Base-by-base conservation (phyloP, 805 yeast species). In the Helenozyma baotianmanensis region DNA sequence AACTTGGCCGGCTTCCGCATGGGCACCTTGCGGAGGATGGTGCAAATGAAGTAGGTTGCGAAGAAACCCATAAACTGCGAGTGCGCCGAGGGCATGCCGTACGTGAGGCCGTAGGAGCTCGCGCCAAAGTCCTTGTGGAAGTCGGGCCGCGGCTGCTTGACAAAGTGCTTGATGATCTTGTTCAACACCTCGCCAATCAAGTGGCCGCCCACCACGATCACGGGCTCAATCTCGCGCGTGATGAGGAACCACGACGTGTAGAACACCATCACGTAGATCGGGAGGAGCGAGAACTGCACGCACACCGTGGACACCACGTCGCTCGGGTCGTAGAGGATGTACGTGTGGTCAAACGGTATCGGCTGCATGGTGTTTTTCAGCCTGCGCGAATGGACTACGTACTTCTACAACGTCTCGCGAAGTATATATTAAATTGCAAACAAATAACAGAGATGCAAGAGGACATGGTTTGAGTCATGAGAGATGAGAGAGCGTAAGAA, bases 81-180 rank as follows among this genome's bases (percentile, higher is more conserved):
- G 58, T 90, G 98, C 1, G 98, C 96, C 33, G 89, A 79, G 0
- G 98, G 98, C 97, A 90, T 90, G 0, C 98, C 98, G 54, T 81
- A 88, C 1, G 82, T 79, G 42, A 82, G 69, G 37, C 76, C 57
- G 27, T 53, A 53, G 16, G 63, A 69, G 16, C 47, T 76, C 27
- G 64, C 53, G n/a, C 72, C 72, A 33, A 67, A 67, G 25, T 59
- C 62, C 35, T 56, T 58, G 43, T 67, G 72, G 49, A 66, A 66
- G 6, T 64, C 72, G 7, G 98, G 98, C 40, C 98, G 69, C 14
- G 85, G 81, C 50, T 83, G 84, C 44, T 73, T 76, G 24, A 87
- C 56, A 1, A 74, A 23, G 14, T 68, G 65, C 54, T 90, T 90
- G 25, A 84, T 59, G 2, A 82, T 44, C 37, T 80, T 76, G 57